Conservation (phyloP, 2,329 filamentous ascomycete genomes). For the Coniochaeta sp. region DNA sequence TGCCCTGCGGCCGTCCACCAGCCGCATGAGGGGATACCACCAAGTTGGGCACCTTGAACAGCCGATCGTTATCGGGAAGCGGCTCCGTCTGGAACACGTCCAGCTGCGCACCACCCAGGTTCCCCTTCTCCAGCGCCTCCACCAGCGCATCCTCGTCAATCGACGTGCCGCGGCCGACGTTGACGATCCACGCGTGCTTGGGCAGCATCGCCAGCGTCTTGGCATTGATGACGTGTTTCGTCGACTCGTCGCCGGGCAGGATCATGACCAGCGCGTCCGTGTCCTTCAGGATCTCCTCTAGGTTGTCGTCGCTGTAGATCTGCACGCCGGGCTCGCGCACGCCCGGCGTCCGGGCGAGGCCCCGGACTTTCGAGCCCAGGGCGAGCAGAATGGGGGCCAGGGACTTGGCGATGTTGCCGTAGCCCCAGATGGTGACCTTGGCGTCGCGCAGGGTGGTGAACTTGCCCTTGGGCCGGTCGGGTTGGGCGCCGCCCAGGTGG, state of each 20-base stretch:
- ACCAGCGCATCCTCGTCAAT: slow-evolving; percentile 26
- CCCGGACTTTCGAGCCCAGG: slow-evolving; percentile 50
- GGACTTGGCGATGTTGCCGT: slow-evolving; percentile 58
- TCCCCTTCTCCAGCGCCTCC: slow-evolving; percentile 18
- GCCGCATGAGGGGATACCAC: slow-evolving; percentile 51
- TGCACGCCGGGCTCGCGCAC: slow-evolving; percentile 47
- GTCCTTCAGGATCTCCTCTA: slow-evolving; percentile 43
- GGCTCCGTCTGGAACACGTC: slow-evolving; percentile 36
- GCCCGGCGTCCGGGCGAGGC: slow-evolving; percentile 47
- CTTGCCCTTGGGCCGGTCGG: slow-evolving; percentile 44
- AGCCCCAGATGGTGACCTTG: slow-evolving; percentile 54
- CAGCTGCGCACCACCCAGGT: slow-evolving; percentile 25
- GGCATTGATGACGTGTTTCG: slow-evolving; percentile 44
- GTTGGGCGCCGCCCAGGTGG: slow-evolving; percentile 54
- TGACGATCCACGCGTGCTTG: slow-evolving; percentile 48
- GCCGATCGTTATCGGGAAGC: slow-evolving; percentile 27
- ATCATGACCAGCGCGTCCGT: slow-evolving; percentile 64
- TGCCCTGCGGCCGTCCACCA: slow-evolving; percentile 52
- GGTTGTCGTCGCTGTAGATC: slow-evolving; percentile 46
- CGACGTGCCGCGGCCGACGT: slow-evolving; percentile 33
- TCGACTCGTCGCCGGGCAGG: slow-evolving; percentile 49
- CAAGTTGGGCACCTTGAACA: slow-evolving; percentile 45
- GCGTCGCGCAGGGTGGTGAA: slow-evolving; percentile 56
- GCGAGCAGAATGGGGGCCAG: slow-evolving; percentile 45
- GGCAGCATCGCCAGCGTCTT: slow-evolving; percentile 46